Percentiles rank a stretch among this genome's conserved stretches.
These are phyloP conservation scores for Lunasporangiospora selenospora DNA, from an alignment of 192 early-diverging fungal species.

Conservation along the genomic window DNA sequence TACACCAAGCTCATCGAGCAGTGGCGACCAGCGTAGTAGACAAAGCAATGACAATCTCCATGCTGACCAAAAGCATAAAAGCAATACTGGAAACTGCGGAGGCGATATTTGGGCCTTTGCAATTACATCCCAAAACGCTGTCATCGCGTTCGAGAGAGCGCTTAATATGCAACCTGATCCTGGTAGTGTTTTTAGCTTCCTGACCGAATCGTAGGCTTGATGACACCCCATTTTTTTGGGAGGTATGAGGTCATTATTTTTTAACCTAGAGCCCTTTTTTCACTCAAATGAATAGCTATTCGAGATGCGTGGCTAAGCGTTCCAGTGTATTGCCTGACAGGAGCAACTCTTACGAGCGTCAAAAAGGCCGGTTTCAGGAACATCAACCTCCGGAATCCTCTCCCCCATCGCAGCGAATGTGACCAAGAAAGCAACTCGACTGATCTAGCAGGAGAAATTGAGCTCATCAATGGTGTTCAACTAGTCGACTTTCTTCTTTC, in stretches of 20 bases:
- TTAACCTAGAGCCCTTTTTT: background rate
- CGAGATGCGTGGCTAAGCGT: slow-evolving; percentile 26
- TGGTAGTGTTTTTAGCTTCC: background rate
- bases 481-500: slow-evolving; percentile 26
- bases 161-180: slow-evolving; percentile 16
- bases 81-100: too few relatives aligned
- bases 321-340: slow-evolving; percentile 32
- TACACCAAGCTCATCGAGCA: background rate
- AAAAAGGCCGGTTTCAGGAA: slow-evolving; percentile 18
- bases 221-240: too few relatives aligned
- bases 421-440: too few relatives aligned
- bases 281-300: slow-evolving; percentile 4
- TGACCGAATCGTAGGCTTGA: too few relatives aligned
- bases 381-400: slow-evolving; percentile 7
- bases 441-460: too few relatives aligned
- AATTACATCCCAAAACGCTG: slow-evolving; percentile 35
- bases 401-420: too few relatives aligned
- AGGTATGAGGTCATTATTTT: background rate
- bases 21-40: background rate
- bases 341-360: slow-evolving; percentile 21
- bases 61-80: background rate
- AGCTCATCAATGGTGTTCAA: slow-evolving; percentile 18
- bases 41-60: background rate
- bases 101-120: slow-evolving; percentile 34
- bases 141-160: slow-evolving; percentile 6